Conservation (phyloP, 176 grass and related monocot genomes). For the Metroxylon sagu region DNA sequence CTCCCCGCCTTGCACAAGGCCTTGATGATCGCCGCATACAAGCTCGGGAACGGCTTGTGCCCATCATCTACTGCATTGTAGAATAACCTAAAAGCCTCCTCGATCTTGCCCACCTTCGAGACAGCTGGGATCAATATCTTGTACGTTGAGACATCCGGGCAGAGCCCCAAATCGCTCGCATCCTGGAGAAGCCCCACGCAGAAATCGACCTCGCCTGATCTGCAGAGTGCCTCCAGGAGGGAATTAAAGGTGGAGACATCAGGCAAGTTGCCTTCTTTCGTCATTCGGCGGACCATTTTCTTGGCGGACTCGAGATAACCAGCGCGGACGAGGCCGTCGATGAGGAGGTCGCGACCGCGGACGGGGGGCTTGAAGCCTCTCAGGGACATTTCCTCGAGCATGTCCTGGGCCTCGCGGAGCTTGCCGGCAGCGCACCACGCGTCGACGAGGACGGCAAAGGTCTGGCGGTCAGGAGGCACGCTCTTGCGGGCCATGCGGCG, state of each 20-base stretch:
- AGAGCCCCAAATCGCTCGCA: conserved; percentile 55
- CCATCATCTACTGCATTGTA: conserved; percentile 67
- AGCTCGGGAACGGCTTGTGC: conserved; percentile 69
- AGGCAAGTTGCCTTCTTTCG: conserved; percentile 89
- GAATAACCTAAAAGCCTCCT: conserved; percentile 70
- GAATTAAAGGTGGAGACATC: conserved; percentile 87
- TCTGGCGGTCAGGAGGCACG: conserved; percentile 57
- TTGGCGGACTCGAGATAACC: conserved; percentile 78
- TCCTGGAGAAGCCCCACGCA: conserved; percentile 54
- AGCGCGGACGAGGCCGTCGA: conserved; percentile 74
- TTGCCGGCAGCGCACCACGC: conserved; percentile 85
- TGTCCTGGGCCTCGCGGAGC: conserved; percentile 75
- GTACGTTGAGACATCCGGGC: conserved; percentile 89
- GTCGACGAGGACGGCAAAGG: conserved; percentile 86
- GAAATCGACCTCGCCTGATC: conserved; percentile 48
- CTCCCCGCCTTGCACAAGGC: conserved; percentile 73
- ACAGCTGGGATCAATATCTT: conserved; percentile 82
- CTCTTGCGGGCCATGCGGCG: conserved; percentile 81
- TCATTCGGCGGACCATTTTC: conserved; percentile 76
- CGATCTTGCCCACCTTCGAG: conserved; percentile 69
- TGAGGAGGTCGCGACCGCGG: conserved; percentile 68
- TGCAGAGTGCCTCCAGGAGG: conserved; percentile 67
- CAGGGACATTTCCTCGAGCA: conserved; percentile 83
- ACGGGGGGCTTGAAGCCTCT: conserved; percentile 71
- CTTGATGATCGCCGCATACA: conserved; percentile 85